These are phyloP conservation scores for Lunasporangiospora selenospora DNA, from an alignment of 192 early-diverging fungal species.

Conservation along the genomic window DNA sequence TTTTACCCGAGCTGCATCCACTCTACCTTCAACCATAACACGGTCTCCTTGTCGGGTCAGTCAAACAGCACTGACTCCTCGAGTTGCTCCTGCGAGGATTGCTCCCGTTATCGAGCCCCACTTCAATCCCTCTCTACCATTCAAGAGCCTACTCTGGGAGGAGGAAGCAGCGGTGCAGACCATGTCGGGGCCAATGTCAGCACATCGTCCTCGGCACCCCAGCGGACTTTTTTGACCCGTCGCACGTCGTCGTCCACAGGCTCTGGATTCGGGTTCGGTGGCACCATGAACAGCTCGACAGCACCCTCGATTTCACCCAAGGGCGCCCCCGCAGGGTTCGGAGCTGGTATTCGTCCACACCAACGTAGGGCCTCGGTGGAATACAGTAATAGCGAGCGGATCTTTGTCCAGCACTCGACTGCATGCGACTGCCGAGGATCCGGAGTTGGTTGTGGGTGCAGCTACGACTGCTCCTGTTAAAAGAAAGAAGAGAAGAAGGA, in stretches of 20 bases:
- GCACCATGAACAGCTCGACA: not conserved
- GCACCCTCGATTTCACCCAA: conserved; percentile 8
- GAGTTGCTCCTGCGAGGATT: conserved; percentile 38
- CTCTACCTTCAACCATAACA: conserved; percentile 26
- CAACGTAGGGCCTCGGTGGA: conserved; percentile 36
- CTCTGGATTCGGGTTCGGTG: not conserved
- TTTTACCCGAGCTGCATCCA: conserved; percentile 34
- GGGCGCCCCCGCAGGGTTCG: conserved; percentile 30
- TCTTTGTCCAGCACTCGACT: conserved; percentile 41
- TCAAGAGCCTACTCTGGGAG: not conserved
- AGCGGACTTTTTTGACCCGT: conserved; percentile 11
- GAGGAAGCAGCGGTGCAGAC: not conserved
- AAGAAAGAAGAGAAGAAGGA: too few relatives aligned
- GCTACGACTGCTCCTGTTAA: conserved; percentile 35
- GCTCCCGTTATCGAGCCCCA: conserved; percentile 25
- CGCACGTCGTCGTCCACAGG: conserved; percentile 10
- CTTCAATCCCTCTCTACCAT: not conserved
- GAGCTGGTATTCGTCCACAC: not conserved
- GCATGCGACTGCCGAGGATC: conserved; percentile 42
- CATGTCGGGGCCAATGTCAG: not conserved
- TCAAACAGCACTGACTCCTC: not conserved
- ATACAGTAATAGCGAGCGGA: conserved; percentile 38
- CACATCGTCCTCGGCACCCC: conserved; percentile 17
- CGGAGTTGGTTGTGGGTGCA: conserved; percentile 39
- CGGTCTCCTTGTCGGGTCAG: conserved; percentile 10